phyloP scores from a whole-genome alignment of 805 yeast genomes.

The Metschnikowia lunata region DNA sequence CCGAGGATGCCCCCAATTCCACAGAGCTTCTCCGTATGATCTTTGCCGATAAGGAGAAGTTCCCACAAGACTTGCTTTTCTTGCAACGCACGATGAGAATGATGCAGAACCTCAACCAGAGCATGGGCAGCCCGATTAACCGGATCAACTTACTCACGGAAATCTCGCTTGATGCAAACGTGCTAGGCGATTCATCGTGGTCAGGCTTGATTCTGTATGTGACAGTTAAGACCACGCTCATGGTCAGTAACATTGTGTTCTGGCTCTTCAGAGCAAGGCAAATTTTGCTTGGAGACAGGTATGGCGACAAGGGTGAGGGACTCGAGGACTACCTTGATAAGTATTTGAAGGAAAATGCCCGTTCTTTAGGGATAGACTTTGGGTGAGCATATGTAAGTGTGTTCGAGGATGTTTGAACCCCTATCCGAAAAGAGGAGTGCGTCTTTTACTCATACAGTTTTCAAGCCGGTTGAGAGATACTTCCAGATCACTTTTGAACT shows the following conservation, averaged over 20 bases:
- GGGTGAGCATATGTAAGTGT: neutral
- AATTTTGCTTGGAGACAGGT: slow-evolving; percentile 27
- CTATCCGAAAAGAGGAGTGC: too few species aligned
- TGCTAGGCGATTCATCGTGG: neutral
- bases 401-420: too few species aligned
- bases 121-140: slow-evolving; percentile 70
- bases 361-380: slow-evolving; percentile 39
- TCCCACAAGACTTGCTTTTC: slow-evolving; percentile 64
- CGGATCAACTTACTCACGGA: slow-evolving; percentile 59
- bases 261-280: slow-evolving; percentile 31
- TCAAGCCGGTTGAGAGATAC: too few species aligned
- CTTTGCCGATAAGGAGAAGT: slow-evolving; percentile 56
- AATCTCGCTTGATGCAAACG: slow-evolving; percentile 41
- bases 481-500: too few species aligned
- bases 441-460: too few species aligned
- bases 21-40: slow-evolving; percentile 44
- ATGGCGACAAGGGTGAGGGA: slow-evolving; percentile 32
- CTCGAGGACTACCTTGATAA: slow-evolving; percentile 45
- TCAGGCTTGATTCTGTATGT: slow-evolving; percentile 9
- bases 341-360: slow-evolving; percentile 40
- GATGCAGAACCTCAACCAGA: slow-evolving; percentile 64
- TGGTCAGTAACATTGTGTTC: slow-evolving; percentile 31
- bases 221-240: slow-evolving; percentile 21
- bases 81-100: slow-evolving; percentile 70
- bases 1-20: slow-evolving; percentile 37